Percentiles rank a stretch among this genome's conserved stretches.
phyloP scores from a whole-genome alignment of 352 stramenopile genomes.

The Pythium chondricola region DNA sequence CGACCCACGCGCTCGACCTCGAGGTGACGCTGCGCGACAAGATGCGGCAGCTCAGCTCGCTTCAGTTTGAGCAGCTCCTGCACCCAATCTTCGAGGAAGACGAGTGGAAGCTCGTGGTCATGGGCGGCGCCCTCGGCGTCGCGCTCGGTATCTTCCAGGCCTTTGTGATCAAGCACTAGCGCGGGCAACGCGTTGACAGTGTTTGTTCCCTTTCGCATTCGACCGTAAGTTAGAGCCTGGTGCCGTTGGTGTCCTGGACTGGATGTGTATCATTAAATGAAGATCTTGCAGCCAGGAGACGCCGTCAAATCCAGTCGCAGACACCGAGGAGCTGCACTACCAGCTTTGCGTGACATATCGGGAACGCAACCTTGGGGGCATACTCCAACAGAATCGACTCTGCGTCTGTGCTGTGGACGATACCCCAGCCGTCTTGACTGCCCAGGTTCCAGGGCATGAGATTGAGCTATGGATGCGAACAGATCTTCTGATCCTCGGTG shows the following conservation, averaged over 20 bases:
- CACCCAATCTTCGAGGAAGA: slow-evolving; percentile 99
- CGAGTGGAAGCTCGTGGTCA: slow-evolving; percentile 97
- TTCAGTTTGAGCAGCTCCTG: slow-evolving; percentile 94
- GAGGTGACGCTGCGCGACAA: slow-evolving; percentile 88
- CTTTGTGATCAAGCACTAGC: slow-evolving; percentile 81
- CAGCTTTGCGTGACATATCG: too few species aligned
- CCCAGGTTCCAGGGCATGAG: too few species aligned
- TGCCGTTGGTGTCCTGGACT: neutral
- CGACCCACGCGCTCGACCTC: slow-evolving; percentile 89
- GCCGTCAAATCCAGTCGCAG: too few species aligned
- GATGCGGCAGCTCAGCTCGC: slow-evolving; percentile 85
- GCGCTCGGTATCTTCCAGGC: slow-evolving; percentile 90
- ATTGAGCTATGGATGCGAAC: too few species aligned
- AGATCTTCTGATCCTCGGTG: too few species aligned
- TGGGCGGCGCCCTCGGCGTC: slow-evolving; percentile 92
- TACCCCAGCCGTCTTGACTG: too few species aligned
- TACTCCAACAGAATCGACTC: too few species aligned
- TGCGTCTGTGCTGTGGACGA: too few species aligned
- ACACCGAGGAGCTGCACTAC: too few species aligned
- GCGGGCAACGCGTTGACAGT: neutral
- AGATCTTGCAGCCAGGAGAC: too few species aligned
- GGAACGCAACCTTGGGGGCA: too few species aligned
- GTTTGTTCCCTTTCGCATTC: neutral
- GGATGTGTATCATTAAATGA: neutral
- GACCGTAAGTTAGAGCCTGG: too few species aligned